A percentile compares a stretch with the other conserved stretches of the same genome.
Conservation (phyloP, 768 basidiomycete species). For the Rhodotorula paludigena region DNA sequence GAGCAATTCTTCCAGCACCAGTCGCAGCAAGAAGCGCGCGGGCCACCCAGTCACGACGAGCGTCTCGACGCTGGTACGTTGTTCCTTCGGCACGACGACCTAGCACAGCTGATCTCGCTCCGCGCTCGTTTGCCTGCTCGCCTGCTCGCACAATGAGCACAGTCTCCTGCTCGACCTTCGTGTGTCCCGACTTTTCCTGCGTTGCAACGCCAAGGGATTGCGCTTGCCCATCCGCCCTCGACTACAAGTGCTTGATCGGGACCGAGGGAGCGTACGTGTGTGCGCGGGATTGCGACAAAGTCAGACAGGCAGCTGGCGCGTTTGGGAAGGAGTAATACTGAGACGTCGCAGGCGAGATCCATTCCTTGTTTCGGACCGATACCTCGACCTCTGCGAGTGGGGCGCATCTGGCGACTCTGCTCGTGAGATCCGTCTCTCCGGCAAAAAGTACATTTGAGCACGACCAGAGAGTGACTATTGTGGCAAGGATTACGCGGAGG, state of each 20-base stretch:
- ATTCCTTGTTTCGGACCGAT: no score
- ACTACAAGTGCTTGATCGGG: constrained; percentile 6
- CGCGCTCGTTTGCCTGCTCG: background rate
- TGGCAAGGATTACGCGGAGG: no score
- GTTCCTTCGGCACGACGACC: background rate
- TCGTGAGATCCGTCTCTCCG: no score
- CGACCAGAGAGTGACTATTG: no score
- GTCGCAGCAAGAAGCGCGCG: background rate
- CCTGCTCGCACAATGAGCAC: background rate
- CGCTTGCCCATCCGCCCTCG: constrained; percentile 7
- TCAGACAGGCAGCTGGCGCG: background rate
- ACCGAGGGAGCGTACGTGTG: constrained; percentile 13
- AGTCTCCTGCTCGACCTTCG: constrained; percentile 6
- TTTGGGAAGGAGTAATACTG: no score
- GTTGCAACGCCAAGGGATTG: constrained; percentile 6
- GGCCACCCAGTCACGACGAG: background rate
- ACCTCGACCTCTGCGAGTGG: no score
- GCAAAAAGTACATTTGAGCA: no score
- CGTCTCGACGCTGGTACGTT: constrained; percentile 8
- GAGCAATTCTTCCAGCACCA: constrained; percentile 30
- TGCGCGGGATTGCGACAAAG: constrained; percentile 19
- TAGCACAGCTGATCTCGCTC: no score
- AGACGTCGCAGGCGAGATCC: background rate
- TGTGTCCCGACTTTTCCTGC: constrained; percentile 22
- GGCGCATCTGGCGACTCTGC: no score